Percentiles rank a stretch among this genome's conserved stretches.
Conservation (phyloP, 305 asterid genomes). For the Fraxinus latifolia region DNA sequence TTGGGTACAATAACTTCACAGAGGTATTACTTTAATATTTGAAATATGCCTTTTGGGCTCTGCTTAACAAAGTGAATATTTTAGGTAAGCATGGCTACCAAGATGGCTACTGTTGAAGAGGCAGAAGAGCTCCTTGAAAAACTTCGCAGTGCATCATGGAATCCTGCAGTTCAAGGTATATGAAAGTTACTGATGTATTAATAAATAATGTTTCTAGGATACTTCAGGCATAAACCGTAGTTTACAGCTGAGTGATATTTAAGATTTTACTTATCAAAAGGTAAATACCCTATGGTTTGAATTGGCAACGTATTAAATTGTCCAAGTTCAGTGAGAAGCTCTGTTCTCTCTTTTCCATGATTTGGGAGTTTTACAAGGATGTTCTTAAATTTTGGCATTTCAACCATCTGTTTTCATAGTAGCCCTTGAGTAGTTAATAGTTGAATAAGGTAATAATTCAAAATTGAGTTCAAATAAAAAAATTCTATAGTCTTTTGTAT, state of each 20-base stretch:
- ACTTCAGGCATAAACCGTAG: not conserved
- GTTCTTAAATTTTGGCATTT: not conserved
- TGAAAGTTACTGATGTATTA: not conserved
- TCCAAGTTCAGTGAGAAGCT: not conserved
- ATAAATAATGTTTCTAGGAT: not conserved
- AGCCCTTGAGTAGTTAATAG: not conserved
- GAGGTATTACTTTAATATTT: no score
- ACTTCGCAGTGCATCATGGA: not conserved
- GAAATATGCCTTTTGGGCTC: not conserved
- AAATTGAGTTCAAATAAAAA: not conserved
- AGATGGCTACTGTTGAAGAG: not conserved
- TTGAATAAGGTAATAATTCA: not conserved
- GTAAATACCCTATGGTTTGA: not conserved
- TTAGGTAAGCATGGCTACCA: not conserved
- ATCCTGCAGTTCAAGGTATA: not conserved
- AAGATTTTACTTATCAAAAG: not conserved
- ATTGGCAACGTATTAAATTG: not conserved
- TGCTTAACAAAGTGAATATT: not conserved
- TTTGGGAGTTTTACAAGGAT: not conserved
- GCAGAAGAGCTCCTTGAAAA: not conserved
- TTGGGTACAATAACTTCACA: no score
- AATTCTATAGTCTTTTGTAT: not conserved
- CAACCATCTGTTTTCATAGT: not conserved
- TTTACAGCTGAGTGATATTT: conserved; percentile 16
- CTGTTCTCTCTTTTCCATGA: not conserved